Base-by-base conservation (phyloP, 2,329 filamentous ascomycete species). In the Exophiala sp. region DNA sequence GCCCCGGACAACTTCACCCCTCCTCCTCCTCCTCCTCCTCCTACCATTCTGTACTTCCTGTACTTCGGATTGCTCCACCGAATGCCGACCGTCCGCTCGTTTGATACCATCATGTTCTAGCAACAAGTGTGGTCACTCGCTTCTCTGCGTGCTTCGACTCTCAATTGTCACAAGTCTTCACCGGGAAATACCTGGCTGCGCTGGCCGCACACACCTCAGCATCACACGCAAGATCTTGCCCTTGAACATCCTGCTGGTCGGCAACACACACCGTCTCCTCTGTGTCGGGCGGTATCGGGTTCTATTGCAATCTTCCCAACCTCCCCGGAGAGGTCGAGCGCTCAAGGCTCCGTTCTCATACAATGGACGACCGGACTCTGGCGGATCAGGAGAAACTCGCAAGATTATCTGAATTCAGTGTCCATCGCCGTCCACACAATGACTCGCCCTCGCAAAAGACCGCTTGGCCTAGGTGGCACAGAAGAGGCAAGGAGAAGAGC, bases 381-480 rank as follows among this genome's bases (percentile, higher is more conserved):
- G 23, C 22, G 9, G 56, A 58, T 34, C 53, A 52, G 37, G 56
- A 58, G 48, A 58, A 57, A 51, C 22, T 58, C 18, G 50, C 47
- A 27, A 41, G 30, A 24, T 34, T 38, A 23, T 34, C 21, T 23
- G 37, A 45, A 19, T 14, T 16, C 3, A 30, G 29, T 10, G 24
- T 22, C 18, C 52, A 56, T 40, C 47, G 37, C 30, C 50, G 52
- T 32, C 52, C 50, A 23, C 58, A 58, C 42, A 56, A 57, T 52
- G 51, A 50, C 6, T 48, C 56, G 10, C 60, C 59, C 11, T 58
- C 60, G 2, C 60, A 62, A 47, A 62, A 62, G 42, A 62, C 50
- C 10, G 60, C 54, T 14, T 57, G 60, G 53, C 60, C 57, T 24
- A 29, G 60, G 40, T 60, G 60, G 60, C 51, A 51, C 4, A 43